A percentile compares a stretch with the other conserved stretches of the same genome.
Conservation (phyloP, 768 basidiomycete genomes). For the Tulasnella sp. region DNA sequence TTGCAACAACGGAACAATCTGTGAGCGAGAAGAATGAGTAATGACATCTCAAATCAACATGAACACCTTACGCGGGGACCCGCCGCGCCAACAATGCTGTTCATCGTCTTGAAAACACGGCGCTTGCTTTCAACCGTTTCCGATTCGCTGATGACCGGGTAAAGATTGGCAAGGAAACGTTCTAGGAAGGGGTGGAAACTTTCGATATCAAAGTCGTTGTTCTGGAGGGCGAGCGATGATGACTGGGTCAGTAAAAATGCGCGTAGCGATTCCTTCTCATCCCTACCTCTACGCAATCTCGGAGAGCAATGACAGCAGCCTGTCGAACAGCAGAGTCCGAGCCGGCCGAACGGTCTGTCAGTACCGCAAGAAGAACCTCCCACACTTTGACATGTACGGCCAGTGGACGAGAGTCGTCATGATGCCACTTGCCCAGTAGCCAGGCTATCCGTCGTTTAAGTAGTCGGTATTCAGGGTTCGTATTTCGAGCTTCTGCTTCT, state of each 20-base stretch:
- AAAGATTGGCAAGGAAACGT: slow-evolving; percentile 51
- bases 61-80: slow-evolving; percentile 32
- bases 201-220: slow-evolving; percentile 51
- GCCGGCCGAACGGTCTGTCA: slow-evolving; percentile 58
- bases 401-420: slow-evolving; percentile 49
- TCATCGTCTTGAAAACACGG: slow-evolving; percentile 60
- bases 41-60: neutral
- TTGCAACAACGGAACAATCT: slow-evolving; percentile 62
- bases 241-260: neutral
- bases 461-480: slow-evolving; percentile 69
- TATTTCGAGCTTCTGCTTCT: slow-evolving; percentile 53
- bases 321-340: slow-evolving; percentile 81
- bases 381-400: slow-evolving; percentile 59
- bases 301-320: slow-evolving; percentile 70
- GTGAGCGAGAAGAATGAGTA: neutral
- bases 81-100: slow-evolving; percentile 53
- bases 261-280: neutral
- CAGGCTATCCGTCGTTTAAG: slow-evolving; percentile 93
- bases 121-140: slow-evolving; percentile 72
- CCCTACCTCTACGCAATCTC: slow-evolving; percentile 78
- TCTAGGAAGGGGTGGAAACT: slow-evolving; percentile 64
- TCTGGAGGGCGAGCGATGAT: slow-evolving; percentile 36
- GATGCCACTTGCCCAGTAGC: slow-evolving; percentile 85
- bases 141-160: slow-evolving; percentile 62
- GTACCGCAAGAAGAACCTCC: slow-evolving; percentile 70